phyloP scores from a whole-genome alignment of 345 rosid species.

The Diplotaxis tenuifolia region DNA sequence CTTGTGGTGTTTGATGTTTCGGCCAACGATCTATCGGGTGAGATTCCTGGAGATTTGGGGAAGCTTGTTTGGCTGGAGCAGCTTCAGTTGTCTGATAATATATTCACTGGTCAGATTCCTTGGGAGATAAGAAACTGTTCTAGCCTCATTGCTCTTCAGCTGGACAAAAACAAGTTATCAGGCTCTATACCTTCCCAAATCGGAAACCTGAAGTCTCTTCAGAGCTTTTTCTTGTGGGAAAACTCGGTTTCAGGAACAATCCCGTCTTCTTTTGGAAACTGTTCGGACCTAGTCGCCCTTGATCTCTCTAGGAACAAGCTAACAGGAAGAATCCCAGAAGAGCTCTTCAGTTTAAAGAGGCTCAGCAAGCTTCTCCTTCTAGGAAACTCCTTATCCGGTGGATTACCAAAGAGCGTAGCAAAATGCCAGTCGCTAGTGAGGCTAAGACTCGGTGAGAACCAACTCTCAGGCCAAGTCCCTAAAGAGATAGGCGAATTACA shows the following conservation, averaged over 20 bases:
- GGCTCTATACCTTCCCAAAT: constrained; percentile 77
- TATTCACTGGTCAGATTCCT: constrained; percentile 66
- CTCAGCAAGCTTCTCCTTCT: constrained; percentile 92
- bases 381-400: constrained; percentile 84
- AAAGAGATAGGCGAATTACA: constrained; percentile 80
- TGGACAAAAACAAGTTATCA: constrained; percentile 80
- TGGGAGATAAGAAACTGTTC: constrained; percentile 81
- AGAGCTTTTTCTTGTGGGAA: constrained; percentile 93
- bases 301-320: constrained; percentile 93
- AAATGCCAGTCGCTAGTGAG: constrained; percentile 83
- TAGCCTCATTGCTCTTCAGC: constrained; percentile 82
- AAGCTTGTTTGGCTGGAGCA: constrained; percentile 75
- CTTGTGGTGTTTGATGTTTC: constrained; percentile 91
- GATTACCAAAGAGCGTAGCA: constrained; percentile 54
- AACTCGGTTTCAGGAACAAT: constrained; percentile 78
- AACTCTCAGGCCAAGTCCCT: constrained; percentile 81
- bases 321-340: constrained; percentile 79
- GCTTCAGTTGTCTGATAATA: constrained; percentile 92
- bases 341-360: constrained; percentile 72
- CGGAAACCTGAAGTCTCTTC: constrained; percentile 68
- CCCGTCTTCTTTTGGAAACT: constrained; percentile 82
- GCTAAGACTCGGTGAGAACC: constrained; percentile 90
- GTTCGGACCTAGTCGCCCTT: constrained; percentile 68
- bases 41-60: constrained; percentile 78
- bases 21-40: constrained; percentile 74